Conservation (phyloP, 208 protist genomes). For the Sergeia podlipaevii region DNA sequence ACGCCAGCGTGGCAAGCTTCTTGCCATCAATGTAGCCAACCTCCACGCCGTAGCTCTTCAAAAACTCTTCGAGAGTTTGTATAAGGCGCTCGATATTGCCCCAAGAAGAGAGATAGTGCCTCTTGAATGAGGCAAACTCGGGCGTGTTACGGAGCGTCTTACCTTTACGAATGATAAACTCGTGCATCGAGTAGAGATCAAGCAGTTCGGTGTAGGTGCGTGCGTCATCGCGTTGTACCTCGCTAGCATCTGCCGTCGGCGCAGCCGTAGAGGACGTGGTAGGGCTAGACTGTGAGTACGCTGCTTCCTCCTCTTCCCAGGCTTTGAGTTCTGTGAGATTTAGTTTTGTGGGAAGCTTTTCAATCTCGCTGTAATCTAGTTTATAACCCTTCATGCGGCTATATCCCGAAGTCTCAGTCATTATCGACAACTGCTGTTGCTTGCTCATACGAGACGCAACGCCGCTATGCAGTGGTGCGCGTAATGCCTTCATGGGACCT, state of each 20-base stretch:
- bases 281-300: too few relatives aligned
- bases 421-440: too few relatives aligned
- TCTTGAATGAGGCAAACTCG: slow-evolving; percentile 90
- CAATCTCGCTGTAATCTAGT: slow-evolving; percentile 72
- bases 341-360: slow-evolving; percentile 62
- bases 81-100: slow-evolving; percentile 82
- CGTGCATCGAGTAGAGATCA: slow-evolving; percentile 93
- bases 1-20: slow-evolving; percentile 67
- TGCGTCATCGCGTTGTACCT: slow-evolving; percentile 43
- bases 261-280: background rate
- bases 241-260: background rate
- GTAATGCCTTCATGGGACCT: slow-evolving; percentile 43
- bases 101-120: slow-evolving; percentile 75
- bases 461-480: slow-evolving; percentile 27
- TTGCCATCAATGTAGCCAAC: slow-evolving; percentile 91
- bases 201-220: slow-evolving; percentile 91
- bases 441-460: too few relatives aligned
- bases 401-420: slow-evolving; percentile 69
- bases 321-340: slow-evolving; percentile 66
- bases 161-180: slow-evolving; percentile 93
- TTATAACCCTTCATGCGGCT: slow-evolving; percentile 51
- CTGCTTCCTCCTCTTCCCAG: slow-evolving; percentile 62
- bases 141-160: slow-evolving; percentile 83
- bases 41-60: slow-evolving; percentile 76
- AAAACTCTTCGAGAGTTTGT: slow-evolving; percentile 67